phyloP scores from a whole-genome alignment of 148 eudicot species.

The Rhododendron williamsianum region DNA sequence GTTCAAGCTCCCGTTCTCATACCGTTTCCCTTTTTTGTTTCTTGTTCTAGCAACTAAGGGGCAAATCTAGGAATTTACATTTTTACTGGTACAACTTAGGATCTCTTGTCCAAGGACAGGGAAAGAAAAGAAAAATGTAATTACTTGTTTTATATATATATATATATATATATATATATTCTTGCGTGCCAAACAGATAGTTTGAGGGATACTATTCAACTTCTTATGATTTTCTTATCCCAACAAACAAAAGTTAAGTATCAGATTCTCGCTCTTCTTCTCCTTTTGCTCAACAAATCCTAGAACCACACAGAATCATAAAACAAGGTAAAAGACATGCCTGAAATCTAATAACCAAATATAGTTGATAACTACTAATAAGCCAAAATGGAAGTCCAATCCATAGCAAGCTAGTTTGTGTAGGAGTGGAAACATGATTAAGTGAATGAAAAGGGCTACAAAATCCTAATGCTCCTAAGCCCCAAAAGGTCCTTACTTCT shows the following conservation, averaged over 20 bases:
- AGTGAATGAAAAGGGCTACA: background rate
- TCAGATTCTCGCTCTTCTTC: background rate
- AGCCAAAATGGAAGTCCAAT: background rate
- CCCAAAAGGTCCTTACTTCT: slow-evolving; percentile 52
- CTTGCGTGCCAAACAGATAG: background rate
- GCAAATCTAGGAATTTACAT: background rate
- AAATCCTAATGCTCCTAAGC: background rate
- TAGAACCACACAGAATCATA: background rate
- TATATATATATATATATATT: background rate
- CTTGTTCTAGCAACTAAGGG: background rate
- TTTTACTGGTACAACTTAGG: background rate
- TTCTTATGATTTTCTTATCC: background rate
- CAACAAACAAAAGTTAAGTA: background rate
- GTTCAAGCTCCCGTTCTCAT: background rate
- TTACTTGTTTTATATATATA: no score
- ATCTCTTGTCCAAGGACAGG: background rate
- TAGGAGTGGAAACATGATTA: background rate
- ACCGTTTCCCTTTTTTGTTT: background rate
- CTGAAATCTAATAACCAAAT: background rate
- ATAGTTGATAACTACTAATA: background rate
- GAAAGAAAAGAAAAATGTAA: background rate
- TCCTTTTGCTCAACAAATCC: background rate
- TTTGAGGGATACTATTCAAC: background rate
- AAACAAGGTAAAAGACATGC: background rate
- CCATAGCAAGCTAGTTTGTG: background rate